Base-by-base conservation (phyloP, 495 filamentous ascomycete species). In the Aeminium ludgeri region DNA sequence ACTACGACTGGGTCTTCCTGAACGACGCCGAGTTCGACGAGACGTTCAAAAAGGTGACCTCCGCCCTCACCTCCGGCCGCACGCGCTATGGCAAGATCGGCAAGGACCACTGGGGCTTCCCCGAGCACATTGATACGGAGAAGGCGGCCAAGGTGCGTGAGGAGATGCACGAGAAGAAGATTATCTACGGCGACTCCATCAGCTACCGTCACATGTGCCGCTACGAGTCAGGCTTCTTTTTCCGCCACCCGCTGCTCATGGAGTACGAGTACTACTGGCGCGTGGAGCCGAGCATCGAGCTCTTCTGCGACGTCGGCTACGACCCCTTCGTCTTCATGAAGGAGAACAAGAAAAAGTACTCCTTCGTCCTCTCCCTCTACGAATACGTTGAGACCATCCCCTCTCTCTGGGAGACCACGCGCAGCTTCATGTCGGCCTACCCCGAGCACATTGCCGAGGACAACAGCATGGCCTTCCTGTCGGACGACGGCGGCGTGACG, bases 1-100 rank as follows among this genome's bases (percentile, higher is more conserved):
- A 95, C 65, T 97, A 97, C 59, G 89, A 96, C 55, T 97, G 89
- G 89, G 91, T 97, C 20, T 97, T 97, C 65, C 60, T 97, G 48
- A 97, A 97, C 59, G 89, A 97, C 56, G 72, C 84, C 55, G 80
- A 83, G 1, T 97, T 97, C 52, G 81, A 93, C 51, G 78, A 82
- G 1, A 72, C 73, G 10, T 97, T 97, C 65, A 96, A 83, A 62
- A 86, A 81, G 54, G 70, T 97, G 41, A 97, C 89, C 12, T 76
- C 74, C 10, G 73, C 82, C 3, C 68, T 97, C 27, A 78, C 85
- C n/a, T 94, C 86, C 12, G 89, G 89, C 19, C 86, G 70, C 42
- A 82, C 89, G 13, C 70, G 81, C 58, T 97, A 94, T 59, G 91
- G 86, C 49, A 62, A 75, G 51, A 64, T 70, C 25, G 63, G 59